A percentile compares a stretch with the other conserved stretches of the same genome.
phyloP scores from a whole-genome alignment of 108 stramenopile genomes.

The Halocafeteria seosinensis region DNA sequence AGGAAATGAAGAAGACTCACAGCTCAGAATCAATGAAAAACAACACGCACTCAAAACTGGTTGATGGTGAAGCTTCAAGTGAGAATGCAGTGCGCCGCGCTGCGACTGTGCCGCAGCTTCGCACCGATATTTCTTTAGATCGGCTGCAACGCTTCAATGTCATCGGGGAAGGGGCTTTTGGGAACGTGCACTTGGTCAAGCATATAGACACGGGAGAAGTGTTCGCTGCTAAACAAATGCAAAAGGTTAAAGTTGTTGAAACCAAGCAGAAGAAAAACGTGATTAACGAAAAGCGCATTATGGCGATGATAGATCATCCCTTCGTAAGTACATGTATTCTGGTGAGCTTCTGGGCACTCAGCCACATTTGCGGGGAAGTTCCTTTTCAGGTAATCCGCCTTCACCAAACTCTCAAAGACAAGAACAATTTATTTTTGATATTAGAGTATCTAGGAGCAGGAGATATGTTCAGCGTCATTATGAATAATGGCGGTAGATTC shows the following conservation, averaged over 20 bases:
- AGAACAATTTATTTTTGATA: constrained; percentile 62
- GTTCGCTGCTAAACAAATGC: constrained; percentile 77
- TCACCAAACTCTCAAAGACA: constrained; percentile 56
- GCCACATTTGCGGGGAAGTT: constrained; percentile 6
- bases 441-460: constrained; percentile 72
- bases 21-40: background rate
- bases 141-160: constrained; percentile 66
- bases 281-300: constrained; percentile 75
- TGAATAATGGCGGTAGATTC: constrained; percentile 53
- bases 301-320: constrained; percentile 39
- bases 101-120: background rate
- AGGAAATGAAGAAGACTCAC: background rate
- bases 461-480: constrained; percentile 73
- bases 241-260: constrained; percentile 55
- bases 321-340: no score
- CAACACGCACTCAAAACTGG: background rate
- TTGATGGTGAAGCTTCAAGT: background rate
- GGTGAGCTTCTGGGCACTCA: no score
- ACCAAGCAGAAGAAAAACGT: constrained; percentile 72
- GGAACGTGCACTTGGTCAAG: constrained; percentile 89
- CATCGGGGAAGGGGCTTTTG: constrained; percentile 94
- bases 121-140: background rate
- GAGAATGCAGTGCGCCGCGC: background rate
- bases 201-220: constrained; percentile 48
- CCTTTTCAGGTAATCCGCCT: constrained; percentile 80